Evolutionary conservation across 1,284 basidiomycete species (phyloP).

Genomic region (Tranzscheliella williamsii): DNA sequence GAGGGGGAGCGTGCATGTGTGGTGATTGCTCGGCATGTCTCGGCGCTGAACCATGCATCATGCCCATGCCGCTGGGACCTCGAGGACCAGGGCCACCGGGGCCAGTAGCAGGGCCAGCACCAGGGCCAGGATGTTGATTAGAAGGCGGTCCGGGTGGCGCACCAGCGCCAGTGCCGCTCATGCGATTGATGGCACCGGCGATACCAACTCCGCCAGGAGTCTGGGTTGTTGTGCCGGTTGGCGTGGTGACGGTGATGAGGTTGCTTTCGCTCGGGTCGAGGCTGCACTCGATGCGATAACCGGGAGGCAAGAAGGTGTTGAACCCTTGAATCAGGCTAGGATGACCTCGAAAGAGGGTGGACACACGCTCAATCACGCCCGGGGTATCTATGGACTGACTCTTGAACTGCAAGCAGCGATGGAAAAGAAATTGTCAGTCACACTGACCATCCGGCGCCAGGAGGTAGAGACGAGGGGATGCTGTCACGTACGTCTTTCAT

Average conservation of each 20-base stretch:
- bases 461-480: not conserved
- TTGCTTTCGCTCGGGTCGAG: constrained; percentile 68
- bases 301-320: constrained; percentile 96
- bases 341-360: constrained; percentile 90
- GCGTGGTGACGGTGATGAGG: constrained; percentile 92
- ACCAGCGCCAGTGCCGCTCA: constrained; percentile 42
- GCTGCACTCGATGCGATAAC: constrained; percentile 93
- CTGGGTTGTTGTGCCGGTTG: constrained; percentile 74
- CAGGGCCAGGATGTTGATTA: constrained; percentile 1
- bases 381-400: constrained; percentile 82
- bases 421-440: not conserved
- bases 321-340: constrained; percentile 94
- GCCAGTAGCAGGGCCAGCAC: too few relatives aligned
- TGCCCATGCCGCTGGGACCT: constrained; percentile 13
- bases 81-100: constrained; percentile 17
- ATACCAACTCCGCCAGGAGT: constrained; percentile 62
- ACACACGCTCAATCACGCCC: constrained; percentile 96
- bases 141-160: constrained; percentile 14
- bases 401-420: constrained; percentile 46
- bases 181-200: constrained; percentile 52
- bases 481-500: constrained; percentile 77
- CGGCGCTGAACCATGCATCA: constrained; percentile 28
- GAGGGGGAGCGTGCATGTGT: constrained; percentile 31
- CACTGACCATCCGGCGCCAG: not conserved
- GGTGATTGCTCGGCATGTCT: constrained; percentile 33